These are phyloP conservation scores for Mycena crocata DNA, from an alignment of 768 basidiomycete genomes.

Conservation along the genomic window DNA sequence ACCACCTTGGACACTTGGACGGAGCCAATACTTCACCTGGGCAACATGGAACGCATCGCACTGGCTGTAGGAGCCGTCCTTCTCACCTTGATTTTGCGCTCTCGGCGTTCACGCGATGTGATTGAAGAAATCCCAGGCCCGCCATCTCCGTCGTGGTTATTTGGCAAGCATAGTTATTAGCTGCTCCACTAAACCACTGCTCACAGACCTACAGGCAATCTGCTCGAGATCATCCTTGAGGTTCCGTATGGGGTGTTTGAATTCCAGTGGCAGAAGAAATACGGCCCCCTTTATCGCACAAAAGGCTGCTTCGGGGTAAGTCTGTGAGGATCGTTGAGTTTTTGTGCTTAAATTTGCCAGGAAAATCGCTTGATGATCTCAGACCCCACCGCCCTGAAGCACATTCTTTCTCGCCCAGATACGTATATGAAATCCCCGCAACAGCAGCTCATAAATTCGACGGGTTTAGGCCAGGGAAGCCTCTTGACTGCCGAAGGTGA, in stretches of 20 bases:
- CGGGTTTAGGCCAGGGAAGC: conserved; percentile 26
- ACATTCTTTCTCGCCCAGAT: conserved; percentile 25
- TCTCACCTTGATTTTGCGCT: conserved; percentile 14
- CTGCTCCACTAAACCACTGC: not conserved
- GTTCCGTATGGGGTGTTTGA: conserved; percentile 27
- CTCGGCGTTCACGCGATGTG: conserved; percentile 9
- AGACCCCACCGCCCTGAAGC: conserved; percentile 26
- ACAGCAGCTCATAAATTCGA: conserved; percentile 29
- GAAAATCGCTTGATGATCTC: conserved; percentile 33
- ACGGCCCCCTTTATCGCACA: conserved; percentile 25
- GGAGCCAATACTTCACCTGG: not conserved
- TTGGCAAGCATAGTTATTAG: conserved; percentile 11
- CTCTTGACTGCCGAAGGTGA: conserved; percentile 29
- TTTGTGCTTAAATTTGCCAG: not conserved
- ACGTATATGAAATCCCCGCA: conserved; percentile 28
- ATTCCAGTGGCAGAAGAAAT: conserved; percentile 32
- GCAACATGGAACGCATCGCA: conserved; percentile 9
- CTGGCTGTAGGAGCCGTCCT: conserved; percentile 25
- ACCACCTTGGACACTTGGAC: not conserved
- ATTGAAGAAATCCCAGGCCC: conserved; percentile 30
- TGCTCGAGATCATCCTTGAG: conserved; percentile 27
- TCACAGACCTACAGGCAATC: conserved; percentile 18
- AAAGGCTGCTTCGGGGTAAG: conserved; percentile 30
- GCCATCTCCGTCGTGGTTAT: conserved; percentile 25
- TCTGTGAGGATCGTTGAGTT: not conserved